Evolutionary conservation across 2,329 filamentous ascomycete genomes (phyloP), one percentile per base, ranked within the genome.

Genomic region (Alternaria viburni): DNA sequence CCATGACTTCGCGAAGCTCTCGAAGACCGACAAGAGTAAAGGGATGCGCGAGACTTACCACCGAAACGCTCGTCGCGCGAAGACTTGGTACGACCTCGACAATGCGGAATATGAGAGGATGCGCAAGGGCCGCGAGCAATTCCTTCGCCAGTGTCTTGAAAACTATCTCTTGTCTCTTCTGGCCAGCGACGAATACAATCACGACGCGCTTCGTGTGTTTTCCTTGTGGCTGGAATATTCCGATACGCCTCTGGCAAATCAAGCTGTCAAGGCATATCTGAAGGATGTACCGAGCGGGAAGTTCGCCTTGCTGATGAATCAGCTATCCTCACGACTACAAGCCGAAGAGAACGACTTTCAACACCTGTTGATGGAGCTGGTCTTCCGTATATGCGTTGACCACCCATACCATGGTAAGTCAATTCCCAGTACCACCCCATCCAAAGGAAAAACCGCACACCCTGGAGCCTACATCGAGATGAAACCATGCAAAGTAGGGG

Each of bases 171-270:
- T 95, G 3, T 92, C 93, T 3, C 86, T 99, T 36, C 87, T 86
- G 52, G 92, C 94, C 13, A 97, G 92, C 21, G 94, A 99, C 72
- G 89, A 92, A 32, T 91, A 96, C 80, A 91, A 97, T 74, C 93
- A 93, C 67, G 93, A 97, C 74, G 91, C 93, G 4, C 86, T 99
- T 56, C 91, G 96, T 1, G 97, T 99, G 77, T 94, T 94, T 59
- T 93, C 96, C 0, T 82, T 99, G 17, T 99, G 96, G 96, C 87
- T 99, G 10, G 93, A 97, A 76, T 89, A 94, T 65, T 91, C 93
- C 0, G 88, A 89, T n/a, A 90, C 91, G 62, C 84, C 88, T 6
- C 85, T 88, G 26, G 93, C 93, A 4, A 98, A 97, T 72, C 86
- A 87, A 50, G 90, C 92, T 2, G 93, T 97, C 19, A 84, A 83